A percentile compares a stretch with the other conserved stretches of the same genome.
These are phyloP conservation scores for Tuber microsphaerosporum DNA, from an alignment of 495 filamentous ascomycete genomes.

Conservation along the genomic window DNA sequence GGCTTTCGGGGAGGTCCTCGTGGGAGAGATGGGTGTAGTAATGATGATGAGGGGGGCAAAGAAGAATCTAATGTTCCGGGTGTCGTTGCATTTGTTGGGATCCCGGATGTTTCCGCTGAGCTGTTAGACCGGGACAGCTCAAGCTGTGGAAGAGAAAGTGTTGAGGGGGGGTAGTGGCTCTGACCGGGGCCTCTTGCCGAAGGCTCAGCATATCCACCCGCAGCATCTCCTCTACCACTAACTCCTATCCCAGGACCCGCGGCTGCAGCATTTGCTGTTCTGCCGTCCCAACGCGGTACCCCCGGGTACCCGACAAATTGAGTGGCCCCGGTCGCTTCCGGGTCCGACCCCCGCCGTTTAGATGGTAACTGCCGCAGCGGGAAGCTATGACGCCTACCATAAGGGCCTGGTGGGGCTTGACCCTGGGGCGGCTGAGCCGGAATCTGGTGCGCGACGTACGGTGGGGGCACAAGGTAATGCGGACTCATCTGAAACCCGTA, in stretches of 20 bases:
- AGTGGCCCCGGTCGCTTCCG: not conserved
- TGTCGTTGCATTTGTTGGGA: conserved; percentile 22
- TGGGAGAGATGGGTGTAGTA: conserved; percentile 49
- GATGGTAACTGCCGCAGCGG: conserved; percentile 26
- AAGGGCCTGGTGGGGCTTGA: conserved; percentile 9
- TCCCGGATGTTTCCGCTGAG: conserved; percentile 22
- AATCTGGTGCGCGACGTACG: conserved; percentile 13
- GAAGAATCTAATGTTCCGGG: conserved; percentile 19
- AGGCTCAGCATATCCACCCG: conserved; percentile 11
- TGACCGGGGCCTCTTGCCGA: conserved; percentile 22
- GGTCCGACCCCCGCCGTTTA: conserved; percentile 21
- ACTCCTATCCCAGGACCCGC: not conserved
- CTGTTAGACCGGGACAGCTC: conserved; percentile 29
- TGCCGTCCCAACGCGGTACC: conserved; percentile 18
- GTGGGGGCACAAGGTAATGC: conserved; percentile 18
- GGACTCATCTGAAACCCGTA: conserved; percentile 20
- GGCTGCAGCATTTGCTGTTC: conserved; percentile 14
- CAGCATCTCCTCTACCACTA: not conserved
- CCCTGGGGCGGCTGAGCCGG: conserved; percentile 14
- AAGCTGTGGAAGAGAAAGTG: conserved; percentile 19
- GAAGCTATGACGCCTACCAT: conserved; percentile 27
- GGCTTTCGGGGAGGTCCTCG: conserved; percentile 89
- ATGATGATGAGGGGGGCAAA: conserved; percentile 11
- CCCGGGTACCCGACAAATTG: conserved; percentile 23
- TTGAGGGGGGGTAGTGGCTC: conserved; percentile 10